Conservation (phyloP, 768 basidiomycete genomes). For the Boletus rubropictus region DNA sequence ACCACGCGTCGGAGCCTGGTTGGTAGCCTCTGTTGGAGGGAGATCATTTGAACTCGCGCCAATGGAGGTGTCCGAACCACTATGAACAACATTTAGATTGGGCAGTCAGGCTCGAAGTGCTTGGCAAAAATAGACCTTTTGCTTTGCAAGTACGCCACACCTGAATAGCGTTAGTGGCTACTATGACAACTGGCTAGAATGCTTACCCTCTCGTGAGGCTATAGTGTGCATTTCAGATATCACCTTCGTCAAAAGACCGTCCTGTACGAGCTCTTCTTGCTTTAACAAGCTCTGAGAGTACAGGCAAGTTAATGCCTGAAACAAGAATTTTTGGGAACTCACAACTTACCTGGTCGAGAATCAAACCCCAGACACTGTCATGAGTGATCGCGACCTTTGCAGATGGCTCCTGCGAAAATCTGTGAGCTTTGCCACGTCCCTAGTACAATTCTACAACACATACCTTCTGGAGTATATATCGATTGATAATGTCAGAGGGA, state of each 20-base stretch:
- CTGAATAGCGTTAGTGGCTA: conserved; percentile 6
- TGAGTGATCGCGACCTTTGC: conserved; percentile 24
- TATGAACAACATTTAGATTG: background rate
- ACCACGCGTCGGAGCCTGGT: background rate
- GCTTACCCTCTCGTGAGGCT: conserved; percentile 10
- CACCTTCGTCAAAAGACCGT: conserved; percentile 5
- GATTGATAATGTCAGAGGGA: conserved; percentile 22
- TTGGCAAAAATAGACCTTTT: conserved; percentile 8
- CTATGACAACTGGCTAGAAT: background rate
- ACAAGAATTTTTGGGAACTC: background rate
- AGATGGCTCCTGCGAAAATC: conserved; percentile 14
- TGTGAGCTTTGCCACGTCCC: background rate
- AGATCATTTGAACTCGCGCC: background rate
- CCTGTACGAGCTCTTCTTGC: conserved; percentile 9
- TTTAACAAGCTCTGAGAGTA: conserved; percentile 8
- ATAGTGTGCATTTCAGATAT: conserved; percentile 13
- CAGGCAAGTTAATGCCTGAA: background rate
- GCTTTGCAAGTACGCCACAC: conserved; percentile 16
- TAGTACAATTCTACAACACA: background rate
- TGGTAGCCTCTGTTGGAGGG: background rate
- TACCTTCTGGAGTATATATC: conserved; percentile 19
- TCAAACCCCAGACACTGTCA: conserved; percentile 18
- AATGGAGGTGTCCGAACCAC: background rate
- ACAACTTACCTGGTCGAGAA: conserved; percentile 15
- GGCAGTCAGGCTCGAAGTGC: background rate